phyloP scores from a whole-genome alignment of 129 eudicot species.

The Solidago caesia region DNA sequence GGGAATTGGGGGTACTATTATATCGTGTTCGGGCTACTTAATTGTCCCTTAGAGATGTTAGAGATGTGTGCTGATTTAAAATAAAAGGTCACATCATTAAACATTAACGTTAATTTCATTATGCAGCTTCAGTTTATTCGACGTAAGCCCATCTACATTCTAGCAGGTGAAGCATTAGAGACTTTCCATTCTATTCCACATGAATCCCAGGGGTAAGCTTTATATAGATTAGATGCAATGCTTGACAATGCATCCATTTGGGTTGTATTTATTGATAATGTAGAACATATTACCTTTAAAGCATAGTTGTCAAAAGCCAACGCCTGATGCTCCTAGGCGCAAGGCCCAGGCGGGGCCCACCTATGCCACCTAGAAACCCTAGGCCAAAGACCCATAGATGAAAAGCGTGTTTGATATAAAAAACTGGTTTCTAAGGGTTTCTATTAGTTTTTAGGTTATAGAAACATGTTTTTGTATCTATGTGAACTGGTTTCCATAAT shows the following conservation, averaged over 20 bases:
- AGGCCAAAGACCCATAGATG: too few species aligned
- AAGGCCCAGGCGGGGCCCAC: too few species aligned
- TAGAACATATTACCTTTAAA: not conserved
- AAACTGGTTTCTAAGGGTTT: too few species aligned
- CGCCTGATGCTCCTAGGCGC: too few species aligned
- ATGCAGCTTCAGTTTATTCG: conserved; percentile 39
- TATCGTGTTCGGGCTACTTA: not conserved
- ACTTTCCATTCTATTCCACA: not conserved
- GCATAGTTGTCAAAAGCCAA: too few species aligned
- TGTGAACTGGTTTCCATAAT: too few species aligned
- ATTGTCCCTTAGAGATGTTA: not conserved
- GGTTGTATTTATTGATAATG: not conserved
- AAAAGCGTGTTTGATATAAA: too few species aligned
- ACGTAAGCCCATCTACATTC: conserved; percentile 12
- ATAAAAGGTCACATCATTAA: not conserved
- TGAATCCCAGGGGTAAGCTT: conserved; percentile 19
- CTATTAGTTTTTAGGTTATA: too few species aligned
- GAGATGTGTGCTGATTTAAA: not conserved
- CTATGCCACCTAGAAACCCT: too few species aligned
- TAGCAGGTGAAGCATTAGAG: conserved; percentile 31
- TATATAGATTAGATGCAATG: not conserved
- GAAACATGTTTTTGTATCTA: too few species aligned
- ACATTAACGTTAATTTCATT: not conserved
- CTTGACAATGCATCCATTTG: not conserved
- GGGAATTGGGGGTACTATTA: not conserved